Conservation (phyloP, 306 rosid genomes). For the Sphenostylis stenocarpa region DNA sequence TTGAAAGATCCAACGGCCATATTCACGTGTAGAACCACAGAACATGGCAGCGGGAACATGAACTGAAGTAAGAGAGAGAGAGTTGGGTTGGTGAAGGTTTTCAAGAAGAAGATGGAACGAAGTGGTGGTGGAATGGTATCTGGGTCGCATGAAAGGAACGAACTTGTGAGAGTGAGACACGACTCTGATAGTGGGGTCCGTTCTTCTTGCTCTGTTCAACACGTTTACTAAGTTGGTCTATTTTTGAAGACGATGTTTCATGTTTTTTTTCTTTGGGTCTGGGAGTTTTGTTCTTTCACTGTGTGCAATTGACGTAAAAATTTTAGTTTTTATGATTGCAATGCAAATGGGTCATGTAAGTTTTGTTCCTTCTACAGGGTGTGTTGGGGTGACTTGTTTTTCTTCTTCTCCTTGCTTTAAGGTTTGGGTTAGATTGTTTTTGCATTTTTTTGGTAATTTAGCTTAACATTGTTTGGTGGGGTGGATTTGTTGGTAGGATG, state of each 20-base stretch:
- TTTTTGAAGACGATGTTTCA: neutral
- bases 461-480: neutral
- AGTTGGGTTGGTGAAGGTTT: conserved; percentile 56
- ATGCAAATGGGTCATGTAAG: conserved; percentile 16
- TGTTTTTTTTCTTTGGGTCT: neutral
- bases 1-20: conserved; percentile 22
- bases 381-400: neutral
- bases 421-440: neutral
- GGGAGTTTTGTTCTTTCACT: neutral
- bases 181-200: conserved; percentile 80
- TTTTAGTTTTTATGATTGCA: conserved; percentile 26
- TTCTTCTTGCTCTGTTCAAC: conserved; percentile 8
- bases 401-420: neutral
- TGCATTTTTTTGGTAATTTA: neutral
- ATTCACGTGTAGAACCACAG: neutral
- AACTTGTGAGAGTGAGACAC: conserved; percentile 80
- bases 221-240: neutral
- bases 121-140: conserved; percentile 78
- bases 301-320: conserved; percentile 12
- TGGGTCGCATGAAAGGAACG: conserved; percentile 81
- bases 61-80: conserved; percentile 19
- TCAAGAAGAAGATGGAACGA: conserved; percentile 53
- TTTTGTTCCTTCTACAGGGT: conserved; percentile 8
- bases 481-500: neutral
- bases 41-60: conserved; percentile 40